These are phyloP conservation scores for Teratosphaeria viscida DNA, from an alignment of 2,329 filamentous ascomycete species.

Conservation along the genomic window DNA sequence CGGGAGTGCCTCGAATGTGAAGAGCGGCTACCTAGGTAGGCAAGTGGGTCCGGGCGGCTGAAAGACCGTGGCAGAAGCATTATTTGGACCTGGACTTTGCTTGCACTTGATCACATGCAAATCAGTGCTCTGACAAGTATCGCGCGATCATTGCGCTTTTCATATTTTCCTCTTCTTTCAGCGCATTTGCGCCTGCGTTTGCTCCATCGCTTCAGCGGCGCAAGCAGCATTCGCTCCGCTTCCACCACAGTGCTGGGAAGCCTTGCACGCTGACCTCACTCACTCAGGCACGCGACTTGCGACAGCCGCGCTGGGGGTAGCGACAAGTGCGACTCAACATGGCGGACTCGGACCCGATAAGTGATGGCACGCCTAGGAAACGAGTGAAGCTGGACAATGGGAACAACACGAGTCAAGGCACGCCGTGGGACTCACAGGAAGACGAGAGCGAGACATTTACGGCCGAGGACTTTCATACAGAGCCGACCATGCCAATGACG, in stretches of 20 bases:
- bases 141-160: neutral
- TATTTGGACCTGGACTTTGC: neutral
- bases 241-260: neutral
- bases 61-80: neutral
- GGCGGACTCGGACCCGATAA: constrained; percentile 26
- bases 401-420: constrained; percentile 3
- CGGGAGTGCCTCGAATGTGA: neutral
- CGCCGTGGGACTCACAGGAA: constrained; percentile 27
- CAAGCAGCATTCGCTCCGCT: neutral
- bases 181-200: neutral
- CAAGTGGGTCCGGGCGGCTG: neutral
- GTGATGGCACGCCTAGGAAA: constrained; percentile 24
- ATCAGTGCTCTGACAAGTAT: neutral
- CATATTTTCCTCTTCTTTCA: neutral
- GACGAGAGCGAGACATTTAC: constrained; percentile 41
- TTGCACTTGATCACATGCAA: neutral
- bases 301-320: neutral
- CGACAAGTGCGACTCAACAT: constrained; percentile 7
- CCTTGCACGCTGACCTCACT: neutral
- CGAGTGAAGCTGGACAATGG: constrained; percentile 19
- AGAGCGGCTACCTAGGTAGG: neutral
- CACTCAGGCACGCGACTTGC: neutral
- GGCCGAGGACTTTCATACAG: constrained; percentile 40
- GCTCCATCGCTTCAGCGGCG: neutral
- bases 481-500: constrained; percentile 38